Evolutionary conservation across 257 asterid species (phyloP).

Genomic region (Solanum chaucha): DNA sequence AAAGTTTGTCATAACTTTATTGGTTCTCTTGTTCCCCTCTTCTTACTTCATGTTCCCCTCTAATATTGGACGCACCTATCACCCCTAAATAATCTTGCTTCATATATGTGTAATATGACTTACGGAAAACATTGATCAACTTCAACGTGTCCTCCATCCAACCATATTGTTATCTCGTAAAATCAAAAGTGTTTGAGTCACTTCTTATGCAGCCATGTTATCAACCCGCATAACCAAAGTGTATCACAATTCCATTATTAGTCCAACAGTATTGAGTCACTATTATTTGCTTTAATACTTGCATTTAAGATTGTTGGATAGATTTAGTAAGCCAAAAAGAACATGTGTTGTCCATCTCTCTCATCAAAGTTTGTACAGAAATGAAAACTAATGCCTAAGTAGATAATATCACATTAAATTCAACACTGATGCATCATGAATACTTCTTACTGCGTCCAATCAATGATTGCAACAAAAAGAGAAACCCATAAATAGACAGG

Average conservation of each 20-base stretch:
- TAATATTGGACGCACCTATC: background rate
- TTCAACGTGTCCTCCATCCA: background rate
- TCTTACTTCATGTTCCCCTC: background rate
- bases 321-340: background rate
- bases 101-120: background rate
- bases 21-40: background rate
- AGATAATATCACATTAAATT: background rate
- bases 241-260: background rate
- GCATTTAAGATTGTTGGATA: background rate
- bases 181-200: background rate
- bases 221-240: background rate
- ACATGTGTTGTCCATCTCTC: background rate
- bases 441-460: background rate
- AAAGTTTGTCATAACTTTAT: background rate
- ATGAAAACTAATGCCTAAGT: background rate
- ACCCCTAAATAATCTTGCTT: background rate
- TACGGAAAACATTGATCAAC: background rate
- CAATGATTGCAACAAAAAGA: background rate
- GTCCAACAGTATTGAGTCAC: background rate
- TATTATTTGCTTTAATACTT: background rate
- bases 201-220: background rate
- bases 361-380: background rate
- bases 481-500: background rate
- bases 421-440: background rate
- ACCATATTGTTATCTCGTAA: background rate